phyloP scores from a whole-genome alignment of 2,329 filamentous ascomycete genomes.

The Sordariomycetes sp. region DNA sequence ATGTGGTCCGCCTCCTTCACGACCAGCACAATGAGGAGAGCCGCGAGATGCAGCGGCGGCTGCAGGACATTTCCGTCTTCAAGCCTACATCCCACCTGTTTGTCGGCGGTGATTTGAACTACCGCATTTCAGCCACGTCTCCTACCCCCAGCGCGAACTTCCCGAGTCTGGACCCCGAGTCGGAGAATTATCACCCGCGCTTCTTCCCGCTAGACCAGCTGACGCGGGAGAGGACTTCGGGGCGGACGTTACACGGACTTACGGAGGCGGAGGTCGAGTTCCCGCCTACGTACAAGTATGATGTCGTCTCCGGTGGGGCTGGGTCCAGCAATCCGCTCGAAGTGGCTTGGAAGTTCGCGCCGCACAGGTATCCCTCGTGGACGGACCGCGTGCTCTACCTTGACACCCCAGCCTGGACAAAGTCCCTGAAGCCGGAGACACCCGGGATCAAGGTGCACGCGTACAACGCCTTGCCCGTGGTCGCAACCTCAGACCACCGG shows the following conservation, averaged over 20 bases:
- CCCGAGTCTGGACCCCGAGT: conserved; percentile 44
- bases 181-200: conserved; percentile 46
- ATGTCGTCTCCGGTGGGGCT: conserved; percentile 22
- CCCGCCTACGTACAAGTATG: conserved; percentile 90
- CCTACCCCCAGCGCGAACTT: conserved; percentile 49
- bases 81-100: conserved; percentile 66
- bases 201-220: conserved; percentile 72
- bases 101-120: conserved; percentile 87
- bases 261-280: conserved; percentile 63
- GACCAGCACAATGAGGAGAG: conserved; percentile 20
- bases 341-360: conserved; percentile 58
- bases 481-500: conserved; percentile 78
- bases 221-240: conserved; percentile 52
- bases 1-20: conserved; percentile 16
- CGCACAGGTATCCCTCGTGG: conserved; percentile 82
- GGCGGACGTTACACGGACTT: conserved; percentile 65
- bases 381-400: conserved; percentile 82
- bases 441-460: conserved; percentile 35
- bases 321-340: conserved; percentile 8
- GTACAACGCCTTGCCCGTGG: conserved; percentile 66
- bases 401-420: conserved; percentile 41
- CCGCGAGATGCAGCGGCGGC: conserved; percentile 23
- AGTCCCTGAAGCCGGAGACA: conserved; percentile 10
- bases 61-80: conserved; percentile 57
- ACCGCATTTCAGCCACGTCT: conserved; percentile 60